These are phyloP conservation scores for Sporothrix protearum DNA, from an alignment of 2,329 filamentous ascomycete genomes.

Conservation along the genomic window DNA sequence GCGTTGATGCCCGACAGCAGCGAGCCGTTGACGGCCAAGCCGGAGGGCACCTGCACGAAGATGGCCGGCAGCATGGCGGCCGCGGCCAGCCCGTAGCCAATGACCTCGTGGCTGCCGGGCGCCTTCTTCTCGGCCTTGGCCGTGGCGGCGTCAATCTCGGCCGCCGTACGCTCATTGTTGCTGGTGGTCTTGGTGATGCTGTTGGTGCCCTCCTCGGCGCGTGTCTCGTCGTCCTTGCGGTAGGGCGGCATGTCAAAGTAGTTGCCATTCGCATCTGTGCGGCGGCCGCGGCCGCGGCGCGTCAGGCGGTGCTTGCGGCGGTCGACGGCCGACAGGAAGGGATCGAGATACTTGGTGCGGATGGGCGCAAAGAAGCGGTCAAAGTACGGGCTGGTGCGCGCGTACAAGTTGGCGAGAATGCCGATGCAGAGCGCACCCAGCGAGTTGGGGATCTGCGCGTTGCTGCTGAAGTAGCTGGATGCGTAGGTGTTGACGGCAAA, in stretches of 20 bases:
- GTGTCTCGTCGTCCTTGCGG: slow-evolving; percentile 12
- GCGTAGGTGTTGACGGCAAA: slow-evolving; percentile 74
- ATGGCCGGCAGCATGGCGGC: slow-evolving; percentile 84
- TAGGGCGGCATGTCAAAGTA: slow-evolving; percentile 22
- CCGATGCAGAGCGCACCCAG: slow-evolving; percentile 74
- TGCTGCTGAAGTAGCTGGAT: slow-evolving; percentile 61
- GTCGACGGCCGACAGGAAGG: slow-evolving; percentile 34
- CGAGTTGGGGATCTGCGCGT: slow-evolving; percentile 72
- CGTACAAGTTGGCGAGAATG: slow-evolving; percentile 74
- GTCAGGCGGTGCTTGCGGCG: not conserved
- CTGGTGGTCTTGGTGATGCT: slow-evolving; percentile 13
- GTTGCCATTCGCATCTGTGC: not conserved
- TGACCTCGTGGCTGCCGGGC: slow-evolving; percentile 38
- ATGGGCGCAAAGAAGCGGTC: slow-evolving; percentile 54
- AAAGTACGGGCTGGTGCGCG: slow-evolving; percentile 58
- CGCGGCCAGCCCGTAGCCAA: slow-evolving; percentile 74
- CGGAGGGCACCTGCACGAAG: slow-evolving; percentile 65
- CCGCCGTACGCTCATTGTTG: not conserved
- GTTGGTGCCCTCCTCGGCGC: slow-evolving; percentile 23
- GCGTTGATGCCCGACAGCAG: slow-evolving; percentile 55
- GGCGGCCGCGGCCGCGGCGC: not conserved
- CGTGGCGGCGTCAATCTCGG: slow-evolving; percentile 24
- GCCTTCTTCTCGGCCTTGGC: slow-evolving; percentile 29
- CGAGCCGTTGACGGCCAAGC: slow-evolving; percentile 58
- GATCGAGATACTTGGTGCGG: slow-evolving; percentile 51